Evolutionary conservation across 2,329 filamentous ascomycete genomes (phyloP), one percentile per base, ranked within the genome.

Genomic region (Exophiala alcalophila): DNA sequence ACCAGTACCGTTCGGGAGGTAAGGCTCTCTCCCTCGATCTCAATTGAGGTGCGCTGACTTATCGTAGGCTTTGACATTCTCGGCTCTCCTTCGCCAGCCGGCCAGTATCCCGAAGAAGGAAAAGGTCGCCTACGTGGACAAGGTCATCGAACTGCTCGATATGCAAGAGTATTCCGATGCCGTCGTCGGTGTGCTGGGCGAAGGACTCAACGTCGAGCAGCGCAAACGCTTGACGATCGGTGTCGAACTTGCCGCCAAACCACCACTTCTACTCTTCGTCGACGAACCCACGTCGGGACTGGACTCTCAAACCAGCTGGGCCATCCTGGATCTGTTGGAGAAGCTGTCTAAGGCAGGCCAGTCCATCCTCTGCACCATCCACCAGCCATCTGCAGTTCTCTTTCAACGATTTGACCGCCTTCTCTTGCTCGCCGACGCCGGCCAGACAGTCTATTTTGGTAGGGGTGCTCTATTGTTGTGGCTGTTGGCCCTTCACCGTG

Each of bases 71-170:
- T 87, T 89, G 0, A 78, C 78, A 35, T 95, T 24, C 71, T 95
- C 18, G 54, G 90, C 90, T 12, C 65, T 91, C 16, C 79, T 95
- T 12, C 83, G 90, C 37, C 89, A 95, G 57, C 86, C 89, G 0
- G 77, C 77, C 24, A 71, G 81, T 15, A 77, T 87, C 5, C 73
- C 84, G 1, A 74, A 72, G 11, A 65, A 74, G 10, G 88, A 91
- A 31, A 94, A 96, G 86, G 75, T 87, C 51, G 78, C 86, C 40
- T 94, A 92, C 57, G 87, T 89, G 9, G 88, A 94, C 61, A 89
- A 90, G n/a, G 75, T 95, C 30, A 86, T 96, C 41, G 89, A 90
- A 73, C 83, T 92, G 20, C 86, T 86, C 3, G 89, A 89, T 50
- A 86, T 92, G 70, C 88, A 87, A 20, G 23, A 40, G 2, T 47